Conservation (phyloP, 208 protist genomes). For the Vickermania spadyakhi region DNA sequence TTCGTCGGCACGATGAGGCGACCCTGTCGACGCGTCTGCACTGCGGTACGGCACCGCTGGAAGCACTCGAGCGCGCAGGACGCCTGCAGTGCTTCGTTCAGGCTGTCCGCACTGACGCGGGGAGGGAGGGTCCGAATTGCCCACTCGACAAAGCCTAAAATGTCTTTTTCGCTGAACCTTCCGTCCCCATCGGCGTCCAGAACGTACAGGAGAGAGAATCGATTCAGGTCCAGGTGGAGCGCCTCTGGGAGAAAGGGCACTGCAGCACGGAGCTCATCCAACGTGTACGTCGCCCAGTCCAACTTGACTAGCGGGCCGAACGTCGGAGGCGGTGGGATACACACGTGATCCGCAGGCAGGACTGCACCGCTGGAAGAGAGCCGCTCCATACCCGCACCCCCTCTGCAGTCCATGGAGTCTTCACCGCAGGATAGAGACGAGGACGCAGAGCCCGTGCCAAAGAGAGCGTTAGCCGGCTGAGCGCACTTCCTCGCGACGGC, state of each 20-base stretch:
- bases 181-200: slow-evolving; percentile 60
- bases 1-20: slow-evolving; percentile 5
- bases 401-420: too few relatives aligned
- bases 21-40: slow-evolving; percentile 5
- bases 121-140: slow-evolving; percentile 25
- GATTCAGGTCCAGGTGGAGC: slow-evolving; percentile 43
- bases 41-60: slow-evolving; percentile 28
- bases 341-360: neutral
- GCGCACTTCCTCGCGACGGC: too few relatives aligned
- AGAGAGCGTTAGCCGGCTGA: too few relatives aligned
- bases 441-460: too few relatives aligned
- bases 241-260: slow-evolving; percentile 38
- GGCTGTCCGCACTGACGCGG: slow-evolving; percentile 25
- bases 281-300: slow-evolving; percentile 30
- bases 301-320: slow-evolving; percentile 25
- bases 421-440: too few relatives aligned
- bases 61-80: slow-evolving; percentile 46
- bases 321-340: neutral
- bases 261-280: slow-evolving; percentile 37
- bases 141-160: slow-evolving; percentile 50
- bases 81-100: slow-evolving; percentile 43
- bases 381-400: too few relatives aligned
- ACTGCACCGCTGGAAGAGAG: too few relatives aligned
- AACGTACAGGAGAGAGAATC: slow-evolving; percentile 48
- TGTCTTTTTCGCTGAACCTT: slow-evolving; percentile 29